Percentiles rank a stretch among this genome's conserved stretches.
Evolutionary conservation across 1,284 basidiomycete species (phyloP).

Genomic region (Sporisorium graminicola): DNA sequence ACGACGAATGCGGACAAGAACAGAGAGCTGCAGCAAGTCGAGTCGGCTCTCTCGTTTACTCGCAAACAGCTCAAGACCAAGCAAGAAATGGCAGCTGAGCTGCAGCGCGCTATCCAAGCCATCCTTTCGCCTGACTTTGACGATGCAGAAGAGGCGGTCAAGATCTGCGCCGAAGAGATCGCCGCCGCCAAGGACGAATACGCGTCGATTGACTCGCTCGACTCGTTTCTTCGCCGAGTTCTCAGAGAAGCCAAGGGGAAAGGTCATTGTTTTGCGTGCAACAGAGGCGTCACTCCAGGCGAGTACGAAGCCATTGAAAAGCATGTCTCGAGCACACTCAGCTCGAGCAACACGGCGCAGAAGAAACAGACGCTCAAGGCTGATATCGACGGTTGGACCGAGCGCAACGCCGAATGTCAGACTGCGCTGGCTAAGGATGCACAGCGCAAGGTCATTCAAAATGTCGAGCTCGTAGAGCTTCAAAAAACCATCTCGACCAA

Average conservation of each 20-base stretch:
- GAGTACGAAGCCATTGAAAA: slow-evolving; percentile 72
- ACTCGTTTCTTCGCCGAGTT: slow-evolving; percentile 77
- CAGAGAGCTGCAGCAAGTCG: slow-evolving; percentile 53
- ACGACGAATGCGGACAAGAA: slow-evolving; percentile 39
- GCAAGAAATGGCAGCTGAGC: slow-evolving; percentile 61
- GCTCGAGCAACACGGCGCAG: slow-evolving; percentile 70
- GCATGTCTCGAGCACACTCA: slow-evolving; percentile 58
- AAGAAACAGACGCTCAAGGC: slow-evolving; percentile 77
- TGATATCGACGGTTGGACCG: slow-evolving; percentile 72
- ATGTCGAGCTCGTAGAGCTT: slow-evolving; percentile 71
- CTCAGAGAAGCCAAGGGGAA: slow-evolving; percentile 76
- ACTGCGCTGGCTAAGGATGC: slow-evolving; percentile 75
- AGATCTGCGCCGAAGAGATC: slow-evolving; percentile 75
- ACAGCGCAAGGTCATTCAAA: slow-evolving; percentile 48
- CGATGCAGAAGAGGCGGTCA: slow-evolving; percentile 75
- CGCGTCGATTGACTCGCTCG: slow-evolving; percentile 65
- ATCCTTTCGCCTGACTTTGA: slow-evolving; percentile 70
- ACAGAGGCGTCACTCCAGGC: slow-evolving; percentile 76
- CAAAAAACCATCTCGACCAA: slow-evolving; percentile 77
- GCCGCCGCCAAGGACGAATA: slow-evolving; percentile 58
- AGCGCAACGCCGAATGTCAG: slow-evolving; percentile 71
- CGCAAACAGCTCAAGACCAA: slow-evolving; percentile 75
- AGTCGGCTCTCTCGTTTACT: slow-evolving; percentile 55
- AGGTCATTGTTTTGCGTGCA: slow-evolving; percentile 82
- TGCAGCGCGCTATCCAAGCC: slow-evolving; percentile 73